Evolutionary conservation across 495 filamentous ascomycete genomes (phyloP).

Genomic region (Penicillium paxilli): DNA sequence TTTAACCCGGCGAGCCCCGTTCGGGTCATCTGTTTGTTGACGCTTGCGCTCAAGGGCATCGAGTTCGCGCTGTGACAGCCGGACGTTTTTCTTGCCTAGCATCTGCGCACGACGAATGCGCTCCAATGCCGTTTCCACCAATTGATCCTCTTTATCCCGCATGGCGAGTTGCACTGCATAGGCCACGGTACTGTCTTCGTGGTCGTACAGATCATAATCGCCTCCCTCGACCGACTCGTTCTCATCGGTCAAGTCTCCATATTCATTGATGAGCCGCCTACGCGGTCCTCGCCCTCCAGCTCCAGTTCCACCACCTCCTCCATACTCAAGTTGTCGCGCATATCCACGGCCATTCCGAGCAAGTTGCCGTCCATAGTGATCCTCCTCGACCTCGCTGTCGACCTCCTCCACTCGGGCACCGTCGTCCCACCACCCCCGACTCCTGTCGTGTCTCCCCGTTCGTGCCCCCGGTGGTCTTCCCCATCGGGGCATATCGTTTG

Average conservation of each 20-base stretch:
- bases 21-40: constrained; percentile 46
- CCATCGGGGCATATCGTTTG: constrained; percentile 91
- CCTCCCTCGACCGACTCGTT: constrained; percentile 52
- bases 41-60: constrained; percentile 73
- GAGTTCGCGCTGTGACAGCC: constrained; percentile 70
- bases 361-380: constrained; percentile 59
- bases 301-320: too few species aligned
- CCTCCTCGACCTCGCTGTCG: constrained; percentile 60
- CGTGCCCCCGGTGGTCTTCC: constrained; percentile 96
- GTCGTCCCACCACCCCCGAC: constrained; percentile 57
- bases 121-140: constrained; percentile 72
- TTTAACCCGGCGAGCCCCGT: constrained; percentile 17
- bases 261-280: constrained; percentile 47
- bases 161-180: constrained; percentile 55
- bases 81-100: constrained; percentile 73
- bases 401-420: constrained; percentile 67
- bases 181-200: constrained; percentile 48
- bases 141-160: constrained; percentile 67
- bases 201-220: constrained; percentile 56
- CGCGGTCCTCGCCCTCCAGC: constrained; percentile 35
- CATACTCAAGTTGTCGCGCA: constrained; percentile 29
- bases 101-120: constrained; percentile 74
- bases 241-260: constrained; percentile 48
- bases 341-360: constrained; percentile 28
- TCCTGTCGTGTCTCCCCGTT: constrained; percentile 57